Evolutionary conservation across 2,329 filamentous ascomycete species (phyloP).

Genomic region (Nigrospora osmanthi): DNA sequence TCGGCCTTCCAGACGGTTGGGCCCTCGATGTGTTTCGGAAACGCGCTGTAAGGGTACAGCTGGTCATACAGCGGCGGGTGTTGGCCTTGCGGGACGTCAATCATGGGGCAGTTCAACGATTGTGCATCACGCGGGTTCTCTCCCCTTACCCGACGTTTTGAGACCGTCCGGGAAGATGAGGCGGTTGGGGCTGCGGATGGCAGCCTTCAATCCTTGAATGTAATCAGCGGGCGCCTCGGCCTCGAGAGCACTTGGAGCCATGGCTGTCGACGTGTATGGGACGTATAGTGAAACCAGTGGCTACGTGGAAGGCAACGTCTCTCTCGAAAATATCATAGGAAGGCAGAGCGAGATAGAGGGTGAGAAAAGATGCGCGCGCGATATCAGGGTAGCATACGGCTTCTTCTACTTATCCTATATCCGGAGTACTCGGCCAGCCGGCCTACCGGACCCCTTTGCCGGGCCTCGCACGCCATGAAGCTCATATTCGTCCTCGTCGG

Average conservation of each 20-base stretch:
- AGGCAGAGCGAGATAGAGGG: too few species aligned
- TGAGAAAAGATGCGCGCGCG: too few species aligned
- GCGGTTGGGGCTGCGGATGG: slow-evolving; percentile 17
- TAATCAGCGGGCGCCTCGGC: slow-evolving; percentile 9
- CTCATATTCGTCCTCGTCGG: too few species aligned
- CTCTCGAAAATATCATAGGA: too few species aligned
- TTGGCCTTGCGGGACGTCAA: slow-evolving; percentile 38
- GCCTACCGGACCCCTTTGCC: too few species aligned
- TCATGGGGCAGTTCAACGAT: not conserved
- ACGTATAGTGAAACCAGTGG: too few species aligned
- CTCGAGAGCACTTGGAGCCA: slow-evolving; percentile 19
- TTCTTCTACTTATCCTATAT: too few species aligned
- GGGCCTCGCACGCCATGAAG: too few species aligned
- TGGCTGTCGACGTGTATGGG: not conserved
- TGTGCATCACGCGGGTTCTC: not conserved
- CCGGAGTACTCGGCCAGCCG: too few species aligned
- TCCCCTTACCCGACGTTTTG: slow-evolving; percentile 38
- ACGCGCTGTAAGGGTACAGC: slow-evolving; percentile 55
- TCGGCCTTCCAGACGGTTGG: slow-evolving; percentile 59
- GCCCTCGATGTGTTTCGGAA: slow-evolving; percentile 58
- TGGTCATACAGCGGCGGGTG: slow-evolving; percentile 56
- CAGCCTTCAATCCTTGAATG: slow-evolving; percentile 13
- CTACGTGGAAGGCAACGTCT: too few species aligned
- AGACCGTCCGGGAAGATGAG: slow-evolving; percentile 56
- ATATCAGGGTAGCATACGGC: too few species aligned